Evolutionary conservation across 495 filamentous ascomycete genomes (phyloP).

Genomic region (Penicillium roqueforti): DNA sequence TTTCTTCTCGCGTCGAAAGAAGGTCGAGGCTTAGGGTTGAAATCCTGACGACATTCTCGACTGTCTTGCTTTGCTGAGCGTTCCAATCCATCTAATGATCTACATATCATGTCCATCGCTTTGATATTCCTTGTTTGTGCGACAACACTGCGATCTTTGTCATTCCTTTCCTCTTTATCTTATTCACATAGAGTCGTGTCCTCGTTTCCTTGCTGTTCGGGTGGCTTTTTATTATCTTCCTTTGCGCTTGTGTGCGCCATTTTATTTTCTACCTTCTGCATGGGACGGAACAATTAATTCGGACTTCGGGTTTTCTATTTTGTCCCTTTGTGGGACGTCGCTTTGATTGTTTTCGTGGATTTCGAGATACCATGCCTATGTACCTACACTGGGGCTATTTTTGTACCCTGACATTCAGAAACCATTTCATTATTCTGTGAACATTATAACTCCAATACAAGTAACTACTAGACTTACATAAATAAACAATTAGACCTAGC

Average conservation of each 20-base stretch:
- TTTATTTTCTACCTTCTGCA: conserved; percentile 10
- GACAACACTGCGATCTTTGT: conserved; percentile 1
- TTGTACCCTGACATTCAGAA: conserved; percentile 15
- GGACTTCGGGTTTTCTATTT: conserved; percentile 7
- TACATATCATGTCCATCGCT: conserved; percentile 27
- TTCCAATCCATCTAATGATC: conserved; percentile 33
- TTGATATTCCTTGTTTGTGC: conserved; percentile 12
- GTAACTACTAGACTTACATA: too few relatives aligned
- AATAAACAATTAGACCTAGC: background rate
- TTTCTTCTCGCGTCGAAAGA: conserved; percentile 43
- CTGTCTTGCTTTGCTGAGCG: conserved; percentile 34
- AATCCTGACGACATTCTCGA: conserved; percentile 14
- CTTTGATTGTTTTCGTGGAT: conserved; percentile 17
- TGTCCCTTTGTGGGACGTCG: conserved; percentile 9
- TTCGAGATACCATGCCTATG: conserved; percentile 31
- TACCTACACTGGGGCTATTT: conserved; percentile 20
- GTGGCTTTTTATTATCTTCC: conserved; percentile 10
- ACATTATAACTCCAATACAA: background rate
- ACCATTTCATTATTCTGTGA: conserved; percentile 3
- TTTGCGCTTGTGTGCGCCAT: conserved; percentile 7
- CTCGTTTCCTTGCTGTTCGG: conserved; percentile 12
- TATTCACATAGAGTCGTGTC: conserved; percentile 14
- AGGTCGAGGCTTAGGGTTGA: conserved; percentile 31
- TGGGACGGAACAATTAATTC: conserved; percentile 22
- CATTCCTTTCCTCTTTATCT: background rate